These are phyloP conservation scores for Vicia villosa DNA, from an alignment of 306 rosid species.

Conservation along the genomic window DNA sequence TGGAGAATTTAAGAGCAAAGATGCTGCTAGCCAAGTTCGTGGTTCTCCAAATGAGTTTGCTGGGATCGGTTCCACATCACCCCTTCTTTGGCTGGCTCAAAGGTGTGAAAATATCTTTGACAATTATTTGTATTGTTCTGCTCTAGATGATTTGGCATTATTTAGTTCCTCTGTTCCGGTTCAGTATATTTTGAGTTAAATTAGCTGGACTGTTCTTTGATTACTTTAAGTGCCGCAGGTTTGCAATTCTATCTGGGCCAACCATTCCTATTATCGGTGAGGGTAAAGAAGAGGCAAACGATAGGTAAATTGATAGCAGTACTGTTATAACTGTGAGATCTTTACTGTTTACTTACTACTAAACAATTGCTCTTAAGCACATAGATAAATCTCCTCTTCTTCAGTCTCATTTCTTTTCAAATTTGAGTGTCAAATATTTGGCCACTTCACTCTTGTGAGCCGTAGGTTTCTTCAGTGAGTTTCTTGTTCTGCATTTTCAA, in stretches of 20 bases:
- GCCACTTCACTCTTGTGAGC: slow-evolving; percentile 21
- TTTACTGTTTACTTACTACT: slow-evolving; percentile 5
- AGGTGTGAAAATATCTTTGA: slow-evolving; percentile 53
- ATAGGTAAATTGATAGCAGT: slow-evolving; percentile 60
- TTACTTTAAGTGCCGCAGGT: slow-evolving; percentile 61
- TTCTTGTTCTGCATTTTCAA: slow-evolving; percentile 20
- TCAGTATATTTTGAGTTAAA: slow-evolving; percentile 31
- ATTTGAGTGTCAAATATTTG: slow-evolving; percentile 32
- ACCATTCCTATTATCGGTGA: slow-evolving; percentile 97
- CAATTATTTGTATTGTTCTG: slow-evolving; percentile 14
- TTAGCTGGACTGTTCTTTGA: slow-evolving; percentile 40
- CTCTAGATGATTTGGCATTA: slow-evolving; percentile 27
- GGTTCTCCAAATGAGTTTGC: slow-evolving; percentile 99
- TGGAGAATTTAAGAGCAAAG: slow-evolving; percentile 98
- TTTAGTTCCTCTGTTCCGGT: slow-evolving; percentile 9
- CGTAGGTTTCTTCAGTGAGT: slow-evolving; percentile 28
- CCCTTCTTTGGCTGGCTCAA: slow-evolving; percentile 97
- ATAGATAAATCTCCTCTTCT: slow-evolving; percentile 14
- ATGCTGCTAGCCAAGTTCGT: slow-evolving; percentile 99
- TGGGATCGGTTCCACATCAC: slow-evolving; percentile 91
- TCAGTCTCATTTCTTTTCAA: slow-evolving; percentile 28
- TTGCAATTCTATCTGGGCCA: slow-evolving; percentile 94
- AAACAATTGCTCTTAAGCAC: slow-evolving; percentile 23
- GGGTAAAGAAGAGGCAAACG: slow-evolving; percentile 95
- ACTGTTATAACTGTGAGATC: slow-evolving; percentile 31